phyloP scores from a whole-genome alignment of 352 stramenopile species.

The Globisporangium cystogenes region DNA sequence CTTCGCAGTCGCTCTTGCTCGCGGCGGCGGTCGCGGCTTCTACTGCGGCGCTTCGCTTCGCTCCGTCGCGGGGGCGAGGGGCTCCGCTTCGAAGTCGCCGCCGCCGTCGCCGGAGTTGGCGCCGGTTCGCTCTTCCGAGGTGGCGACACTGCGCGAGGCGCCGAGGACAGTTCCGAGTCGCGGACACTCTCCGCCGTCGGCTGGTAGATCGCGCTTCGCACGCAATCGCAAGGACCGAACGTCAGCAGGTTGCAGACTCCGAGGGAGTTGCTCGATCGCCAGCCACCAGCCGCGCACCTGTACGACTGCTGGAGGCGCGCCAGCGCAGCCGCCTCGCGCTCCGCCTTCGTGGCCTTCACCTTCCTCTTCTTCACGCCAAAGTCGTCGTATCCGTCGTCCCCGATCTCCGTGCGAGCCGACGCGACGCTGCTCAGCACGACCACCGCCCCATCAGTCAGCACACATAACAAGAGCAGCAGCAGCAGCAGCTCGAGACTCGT shows the following conservation, averaged over 20 bases:
- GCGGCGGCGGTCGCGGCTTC: slow-evolving; percentile 19
- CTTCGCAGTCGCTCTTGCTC: slow-evolving; percentile 10
- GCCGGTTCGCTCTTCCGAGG: background rate
- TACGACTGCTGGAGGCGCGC: slow-evolving; percentile 78
- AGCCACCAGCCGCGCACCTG: slow-evolving; percentile 25
- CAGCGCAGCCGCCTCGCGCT: slow-evolving; percentile 77
- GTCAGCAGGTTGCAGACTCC: background rate
- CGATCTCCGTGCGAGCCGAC: slow-evolving; percentile 71
- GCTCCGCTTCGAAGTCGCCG: slow-evolving; percentile 9
- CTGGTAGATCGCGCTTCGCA: slow-evolving; percentile 45
- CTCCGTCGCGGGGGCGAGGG: slow-evolving; percentile 16
- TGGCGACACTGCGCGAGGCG: background rate
- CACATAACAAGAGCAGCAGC: no score
- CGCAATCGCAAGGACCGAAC: background rate
- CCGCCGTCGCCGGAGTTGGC: background rate
- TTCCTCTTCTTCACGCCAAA: slow-evolving; percentile 84
- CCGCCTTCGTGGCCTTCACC: slow-evolving; percentile 63
- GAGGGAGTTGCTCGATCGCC: background rate
- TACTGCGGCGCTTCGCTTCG: slow-evolving; percentile 17
- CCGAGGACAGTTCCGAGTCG: background rate
- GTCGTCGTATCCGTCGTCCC: slow-evolving; percentile 84
- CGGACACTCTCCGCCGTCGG: slow-evolving; percentile 6
- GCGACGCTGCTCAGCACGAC: slow-evolving; percentile 33
- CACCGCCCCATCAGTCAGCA: background rate
- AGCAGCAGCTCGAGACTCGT: background rate